Evolutionary conservation across 805 yeast genomes (phyloP), one percentile per base, ranked within the genome.

Genomic region (Cyberlindnera mississippiensis): DNA sequence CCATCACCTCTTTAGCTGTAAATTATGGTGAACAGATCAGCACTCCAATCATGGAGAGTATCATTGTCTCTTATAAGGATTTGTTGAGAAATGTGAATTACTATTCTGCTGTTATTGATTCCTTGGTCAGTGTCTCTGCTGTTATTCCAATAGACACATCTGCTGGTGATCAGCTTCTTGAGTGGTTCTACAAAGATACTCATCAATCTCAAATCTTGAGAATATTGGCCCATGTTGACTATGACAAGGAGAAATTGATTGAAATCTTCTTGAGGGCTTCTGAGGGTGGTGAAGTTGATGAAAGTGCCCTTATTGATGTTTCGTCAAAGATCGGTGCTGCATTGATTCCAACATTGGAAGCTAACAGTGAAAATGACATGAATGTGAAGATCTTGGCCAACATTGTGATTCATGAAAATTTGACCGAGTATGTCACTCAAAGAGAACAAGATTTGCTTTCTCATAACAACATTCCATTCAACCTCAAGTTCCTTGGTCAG

Each of bases 401-500:
- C 37, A 35, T 60, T 24, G 47, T 56, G 9, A 49, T 58, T 24
- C 37, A 52, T 35, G 62, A 53, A 24, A 42, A 49, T 11, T 38
- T 57, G 22, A 41, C 44, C 5, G 51, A 60, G n/a, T 57, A 52
- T 30, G 36, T 53, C 16, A 22, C 40, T 4, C 38, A 20, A 2
- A 48, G 57, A 38, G 56, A 57, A 28, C 22, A 32, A 15, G 57
- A 56, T 44, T 34, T 52, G 22, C 18, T 46, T 4, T 20, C 37
- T 2, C 52, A 44, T 13, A 38, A 42, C 22, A 46, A 57, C 28
- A 39, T 60, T 13, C 45, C 64, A 1, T 72, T 70, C 50, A 61
- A 62, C 33, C 57, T 66, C 32, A 70, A 69, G 28, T 72, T 73
- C 30, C 55, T 80, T 38, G 85, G 82, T 4, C 69, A 70, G 43